Percentiles rank a stretch among this genome's conserved stretches.
Conservation (phyloP, 2,329 filamentous ascomycete genomes). For the Aspergillus felis region DNA sequence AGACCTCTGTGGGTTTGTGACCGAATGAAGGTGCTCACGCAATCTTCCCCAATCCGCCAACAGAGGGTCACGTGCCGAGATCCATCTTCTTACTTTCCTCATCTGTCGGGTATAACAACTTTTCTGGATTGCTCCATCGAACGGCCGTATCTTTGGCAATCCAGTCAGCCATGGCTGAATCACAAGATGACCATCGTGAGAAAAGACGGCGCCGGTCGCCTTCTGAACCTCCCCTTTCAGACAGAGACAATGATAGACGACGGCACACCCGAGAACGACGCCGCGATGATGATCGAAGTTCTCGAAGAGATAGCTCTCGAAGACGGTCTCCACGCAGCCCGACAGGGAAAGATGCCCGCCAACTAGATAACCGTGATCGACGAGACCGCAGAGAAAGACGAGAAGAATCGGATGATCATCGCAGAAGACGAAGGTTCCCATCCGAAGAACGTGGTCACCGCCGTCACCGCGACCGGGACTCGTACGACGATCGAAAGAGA, state of each 20-base stretch:
- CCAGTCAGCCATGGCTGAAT: constrained; percentile 24
- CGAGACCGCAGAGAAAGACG: constrained; percentile 23
- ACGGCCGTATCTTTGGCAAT: background rate
- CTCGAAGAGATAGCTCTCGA: constrained; percentile 21
- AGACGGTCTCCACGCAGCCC: constrained; percentile 25
- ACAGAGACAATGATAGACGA: constrained; percentile 19
- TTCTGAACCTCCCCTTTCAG: constrained; percentile 14
- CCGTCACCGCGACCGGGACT: constrained; percentile 21
- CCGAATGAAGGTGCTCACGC: background rate
- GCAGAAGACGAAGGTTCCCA: constrained; percentile 24
- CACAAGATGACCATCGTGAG: constrained; percentile 17
- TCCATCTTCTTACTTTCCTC: background rate
- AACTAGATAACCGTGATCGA: constrained; percentile 19
- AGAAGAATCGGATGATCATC: constrained; percentile 22
- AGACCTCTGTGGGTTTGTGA: background rate
- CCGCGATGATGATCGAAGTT: constrained; percentile 25
- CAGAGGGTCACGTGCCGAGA: background rate
- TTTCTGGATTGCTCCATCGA: background rate
- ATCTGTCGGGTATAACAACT: background rate
- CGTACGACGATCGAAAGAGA: constrained; percentile 16
- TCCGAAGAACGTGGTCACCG: constrained; percentile 23
- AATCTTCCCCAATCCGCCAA: background rate
- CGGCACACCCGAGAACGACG: constrained; percentile 19
- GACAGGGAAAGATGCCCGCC: constrained; percentile 16
- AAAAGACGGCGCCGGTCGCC: constrained; percentile 19